Base-by-base conservation (phyloP, 2,329 filamentous ascomycete species). In the Trichoderma sp. region DNA sequence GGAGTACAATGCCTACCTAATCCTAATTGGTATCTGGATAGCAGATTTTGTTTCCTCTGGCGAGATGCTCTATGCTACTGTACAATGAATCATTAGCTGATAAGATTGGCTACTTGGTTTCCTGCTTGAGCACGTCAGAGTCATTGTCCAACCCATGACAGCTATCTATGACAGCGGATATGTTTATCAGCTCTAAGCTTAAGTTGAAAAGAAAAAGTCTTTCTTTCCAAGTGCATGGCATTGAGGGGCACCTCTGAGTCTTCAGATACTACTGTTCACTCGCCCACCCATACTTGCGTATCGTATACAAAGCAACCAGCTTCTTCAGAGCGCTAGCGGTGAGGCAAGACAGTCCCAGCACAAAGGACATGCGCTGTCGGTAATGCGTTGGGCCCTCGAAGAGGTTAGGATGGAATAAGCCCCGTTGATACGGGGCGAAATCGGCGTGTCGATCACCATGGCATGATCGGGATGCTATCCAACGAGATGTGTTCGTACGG, bases 391-490 rank as follows among this genome's bases (percentile, higher is more conserved):
- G 33, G 27, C 19, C 52, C 52, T 19, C 7, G 24, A 31, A 47
- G 37, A 43, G 24, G 33, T 13, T 33, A 65, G 52, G 43, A 19
- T 27, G 27, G 24, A 40, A 43, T 33, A 55, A 31, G 27, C 33
- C n/a, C 35, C 14, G 35, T 65, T 65, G 61, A 24, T 64, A 43
- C 43, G 62, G 40, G 40, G 33, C 37, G 27, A 33, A 61, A 49
- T 24, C 40, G 40, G 62, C 24, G n/a, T 57, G 52, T n/a, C 62
- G 62, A 65, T 57, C 62, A 57, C 43, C 52, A 65, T 47, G 37
- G 62, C 62, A 65, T 57, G 53, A 57, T 57, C 27, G 53, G 19
- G 21, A n/a, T 64, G 55, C 53, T 56, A 10, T 56, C 27, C 55
- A 57, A 19, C 35, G 29, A 64, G 55, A 64, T 63, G 47, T 40